Base-by-base conservation (phyloP, 2,329 filamentous ascomycete species). In the Cercospora janseana region DNA sequence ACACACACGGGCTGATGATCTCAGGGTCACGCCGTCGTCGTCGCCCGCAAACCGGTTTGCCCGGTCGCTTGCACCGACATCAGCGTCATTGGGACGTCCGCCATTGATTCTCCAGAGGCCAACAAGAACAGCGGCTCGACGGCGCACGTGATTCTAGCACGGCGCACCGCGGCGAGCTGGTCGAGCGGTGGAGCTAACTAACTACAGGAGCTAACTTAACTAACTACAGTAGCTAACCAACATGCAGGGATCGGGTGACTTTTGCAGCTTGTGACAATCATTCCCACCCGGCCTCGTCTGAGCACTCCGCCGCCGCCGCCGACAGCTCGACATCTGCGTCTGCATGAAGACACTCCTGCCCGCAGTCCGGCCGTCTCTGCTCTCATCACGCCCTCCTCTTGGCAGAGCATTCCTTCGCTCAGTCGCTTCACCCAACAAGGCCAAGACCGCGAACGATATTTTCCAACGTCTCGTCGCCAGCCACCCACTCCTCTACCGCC, bases 401-500 rank as follows among this genome's bases (percentile, higher is more conserved):
- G 27, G 26, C 20, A 29, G 43, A 26, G 29, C 29, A 8, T 37
- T n/a, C 21, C 18, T 28, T 15, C 32, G 44, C 15, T 37, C 18
- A 4, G 34, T 26, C 13, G 20, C 34, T 8, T 18, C 46, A 6
- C 46, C 46, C 7, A 49, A 49, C 46, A 43, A 35, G 28, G 40
- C 51, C 4, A 49, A 24, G 28, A 54, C 44, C 9, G 37, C 44
- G 1, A 46, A 47, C 6, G 48, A 54, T 31, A 26, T 52, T 8
- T 38, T 57, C 48, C 37, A 49, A 9, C 51, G 48, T 35, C 45
- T 54, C 9, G 26, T 43, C 13, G 51, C 41, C 49, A 50, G 45
- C 51, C 52, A 51, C 44, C 51, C 49, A 16, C 21, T 40, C 43
- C 40, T 54, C 15, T 42, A 58, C 38, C 52, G 47, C 37, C 46